A percentile compares a stretch with the other conserved stretches of the same genome.
Conservation (phyloP, 2,329 filamentous ascomycete species). For the Periconia sp. region DNA sequence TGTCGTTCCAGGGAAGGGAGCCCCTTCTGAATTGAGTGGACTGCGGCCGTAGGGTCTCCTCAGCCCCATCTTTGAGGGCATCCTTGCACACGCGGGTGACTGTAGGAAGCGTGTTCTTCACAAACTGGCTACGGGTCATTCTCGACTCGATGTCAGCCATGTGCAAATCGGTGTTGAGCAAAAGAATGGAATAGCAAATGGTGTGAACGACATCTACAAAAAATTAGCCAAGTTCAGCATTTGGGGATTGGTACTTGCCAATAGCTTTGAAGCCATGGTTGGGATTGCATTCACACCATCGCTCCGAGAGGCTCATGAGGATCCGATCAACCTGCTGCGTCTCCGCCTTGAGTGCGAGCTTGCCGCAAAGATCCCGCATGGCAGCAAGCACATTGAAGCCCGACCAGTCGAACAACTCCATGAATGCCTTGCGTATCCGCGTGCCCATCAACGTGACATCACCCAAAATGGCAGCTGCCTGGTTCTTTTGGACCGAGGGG, state of each 20-base stretch:
- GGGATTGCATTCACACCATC: constrained; percentile 94
- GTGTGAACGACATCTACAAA: constrained; percentile 87
- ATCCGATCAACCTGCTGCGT: constrained; percentile 97
- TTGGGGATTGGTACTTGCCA: constrained; percentile 62
- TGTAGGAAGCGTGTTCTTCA: constrained; percentile 95
- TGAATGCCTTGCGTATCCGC: constrained; percentile 75
- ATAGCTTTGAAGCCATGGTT: constrained; percentile 90
- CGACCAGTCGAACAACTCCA: constrained; percentile 88
- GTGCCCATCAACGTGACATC: constrained; percentile 64
- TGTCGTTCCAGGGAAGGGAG: constrained; percentile 43
- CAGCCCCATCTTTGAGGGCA: constrained; percentile 55
- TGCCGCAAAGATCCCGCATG: constrained; percentile 79
- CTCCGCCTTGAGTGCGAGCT: constrained; percentile 84
- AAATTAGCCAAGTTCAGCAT: constrained; percentile 37
- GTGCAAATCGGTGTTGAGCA: constrained; percentile 95
- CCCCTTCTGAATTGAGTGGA: constrained; percentile 41
- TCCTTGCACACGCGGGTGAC: constrained; percentile 78
- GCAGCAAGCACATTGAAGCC: constrained; percentile 80
- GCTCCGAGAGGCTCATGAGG: constrained; percentile 82
- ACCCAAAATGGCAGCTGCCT: constrained; percentile 88
- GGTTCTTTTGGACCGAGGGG: constrained; percentile 77
- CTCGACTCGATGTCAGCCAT: constrained; percentile 93
- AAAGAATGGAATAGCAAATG: constrained; percentile 92
- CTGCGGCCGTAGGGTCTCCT: constrained; percentile 42
- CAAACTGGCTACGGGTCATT: constrained; percentile 93